Evolutionary conservation across 768 basidiomycete species (phyloP).

Genomic region (Rhizopogon vinicolor): DNA sequence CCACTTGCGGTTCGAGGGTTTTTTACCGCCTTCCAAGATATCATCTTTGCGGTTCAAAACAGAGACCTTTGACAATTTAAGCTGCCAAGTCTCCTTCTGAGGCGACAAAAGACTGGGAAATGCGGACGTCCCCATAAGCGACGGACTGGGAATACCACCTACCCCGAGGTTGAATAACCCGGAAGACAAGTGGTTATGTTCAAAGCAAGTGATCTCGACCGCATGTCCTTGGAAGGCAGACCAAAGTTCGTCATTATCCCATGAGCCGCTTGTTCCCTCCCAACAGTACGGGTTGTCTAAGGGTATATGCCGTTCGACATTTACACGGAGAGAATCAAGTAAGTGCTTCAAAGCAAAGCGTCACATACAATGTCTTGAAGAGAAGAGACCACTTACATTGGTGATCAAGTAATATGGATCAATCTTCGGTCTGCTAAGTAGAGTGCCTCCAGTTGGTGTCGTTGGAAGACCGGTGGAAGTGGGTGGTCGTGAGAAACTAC

Average conservation of each 20-base stretch:
- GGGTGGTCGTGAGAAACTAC: constrained; percentile 33
- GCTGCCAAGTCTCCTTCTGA: constrained; percentile 31
- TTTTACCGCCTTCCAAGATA: constrained; percentile 69
- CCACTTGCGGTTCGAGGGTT: constrained; percentile 81
- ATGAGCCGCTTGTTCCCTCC: constrained; percentile 59
- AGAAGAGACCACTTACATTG: constrained; percentile 44
- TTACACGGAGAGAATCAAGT: constrained; percentile 63
- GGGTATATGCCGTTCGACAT: constrained; percentile 57
- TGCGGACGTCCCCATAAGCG: constrained; percentile 22
- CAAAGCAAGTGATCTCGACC: constrained; percentile 49
- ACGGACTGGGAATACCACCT: constrained; percentile 28
- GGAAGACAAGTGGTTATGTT: constrained; percentile 32
- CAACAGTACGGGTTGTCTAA: constrained; percentile 61
- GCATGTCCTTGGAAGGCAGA: constrained; percentile 55
- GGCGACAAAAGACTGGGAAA: constrained; percentile 17
- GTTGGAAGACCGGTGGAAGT: constrained; percentile 28
- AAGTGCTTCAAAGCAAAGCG: constrained; percentile 41
- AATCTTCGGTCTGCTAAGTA: constrained; percentile 62
- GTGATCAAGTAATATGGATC: constrained; percentile 92
- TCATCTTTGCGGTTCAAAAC: constrained; percentile 82
- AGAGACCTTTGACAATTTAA: constrained; percentile 81
- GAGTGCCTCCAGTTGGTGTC: constrained; percentile 28
- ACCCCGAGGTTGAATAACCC: constrained; percentile 39
- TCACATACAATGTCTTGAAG: constrained; percentile 6
- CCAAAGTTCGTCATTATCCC: constrained; percentile 65